Percentiles rank a stretch among this genome's conserved stretches.
phyloP scores from a whole-genome alignment of 1,139 yeast species.

The Yamadazyma sp. region DNA sequence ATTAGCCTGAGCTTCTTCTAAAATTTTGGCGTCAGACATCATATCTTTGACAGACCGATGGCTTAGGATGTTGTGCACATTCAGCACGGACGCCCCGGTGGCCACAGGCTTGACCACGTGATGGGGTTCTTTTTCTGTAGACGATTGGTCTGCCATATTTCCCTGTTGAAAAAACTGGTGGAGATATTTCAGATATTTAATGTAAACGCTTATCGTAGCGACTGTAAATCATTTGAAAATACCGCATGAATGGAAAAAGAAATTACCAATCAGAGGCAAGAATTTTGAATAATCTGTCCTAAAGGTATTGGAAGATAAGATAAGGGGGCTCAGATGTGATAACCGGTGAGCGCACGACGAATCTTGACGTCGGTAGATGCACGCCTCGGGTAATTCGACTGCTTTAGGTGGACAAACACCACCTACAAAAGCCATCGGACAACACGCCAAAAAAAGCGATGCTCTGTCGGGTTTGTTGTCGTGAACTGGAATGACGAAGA shows the following conservation, averaged over 20 bases:
- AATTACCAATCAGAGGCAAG: no score
- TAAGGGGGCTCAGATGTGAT: no score
- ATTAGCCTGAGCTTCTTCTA: slow-evolving; percentile 33
- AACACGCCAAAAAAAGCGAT: background rate
- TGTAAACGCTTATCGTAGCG: no score
- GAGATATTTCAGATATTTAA: no score
- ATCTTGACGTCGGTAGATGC: background rate
- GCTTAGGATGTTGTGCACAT: slow-evolving; percentile 3
- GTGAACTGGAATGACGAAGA: no score
- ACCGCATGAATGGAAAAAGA: no score
- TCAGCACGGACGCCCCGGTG: background rate
- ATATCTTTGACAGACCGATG: slow-evolving; percentile 5
- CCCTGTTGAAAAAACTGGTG: background rate
- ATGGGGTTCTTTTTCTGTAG: slow-evolving; percentile 3
- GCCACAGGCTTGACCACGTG: background rate
- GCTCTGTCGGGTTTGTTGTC: no score
- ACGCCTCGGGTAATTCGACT: background rate
- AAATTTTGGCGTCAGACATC: slow-evolving; percentile 9
- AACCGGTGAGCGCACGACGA: no score
- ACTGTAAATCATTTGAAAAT: no score
- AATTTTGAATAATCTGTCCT: no score
- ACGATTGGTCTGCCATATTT: slow-evolving; percentile 3
- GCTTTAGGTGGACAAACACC: background rate
- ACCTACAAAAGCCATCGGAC: background rate
- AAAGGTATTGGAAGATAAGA: no score